Conservation (phyloP, 73 alveolate genomes). For the Urostyla sp. region DNA sequence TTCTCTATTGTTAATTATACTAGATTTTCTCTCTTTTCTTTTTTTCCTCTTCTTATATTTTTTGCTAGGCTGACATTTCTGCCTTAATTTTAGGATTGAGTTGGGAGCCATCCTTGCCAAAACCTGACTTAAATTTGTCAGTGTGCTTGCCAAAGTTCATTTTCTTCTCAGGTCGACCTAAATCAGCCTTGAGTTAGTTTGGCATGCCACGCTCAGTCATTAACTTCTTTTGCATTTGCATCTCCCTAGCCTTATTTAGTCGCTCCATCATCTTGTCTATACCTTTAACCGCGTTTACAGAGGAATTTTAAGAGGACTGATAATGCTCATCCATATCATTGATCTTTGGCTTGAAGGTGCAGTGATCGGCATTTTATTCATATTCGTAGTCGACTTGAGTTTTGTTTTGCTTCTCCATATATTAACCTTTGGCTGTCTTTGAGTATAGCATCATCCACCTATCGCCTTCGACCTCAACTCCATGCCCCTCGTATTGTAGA, state of each 20-base stretch:
- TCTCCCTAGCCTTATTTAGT: conserved; percentile 32
- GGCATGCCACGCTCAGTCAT: conserved; percentile 62
- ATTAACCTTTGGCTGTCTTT: conserved; percentile 39
- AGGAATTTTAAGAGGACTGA: neutral
- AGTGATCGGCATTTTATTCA: conserved; percentile 16
- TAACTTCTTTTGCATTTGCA: neutral
- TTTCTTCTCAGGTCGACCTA: conserved; percentile 34
- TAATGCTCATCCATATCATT: neutral
- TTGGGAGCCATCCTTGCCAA: conserved; percentile 35
- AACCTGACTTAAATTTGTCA: conserved; percentile 50
- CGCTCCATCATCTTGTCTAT: conserved; percentile 44
- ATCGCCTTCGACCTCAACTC: too few species aligned
- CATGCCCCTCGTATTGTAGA: conserved; percentile 19
- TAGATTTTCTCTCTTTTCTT: neutral
- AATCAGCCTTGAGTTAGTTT: neutral
- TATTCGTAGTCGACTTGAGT: conserved; percentile 28
- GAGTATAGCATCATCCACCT: conserved; percentile 45
- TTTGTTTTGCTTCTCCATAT: conserved; percentile 16
- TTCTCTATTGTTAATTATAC: neutral
- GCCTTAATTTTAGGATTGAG: neutral
- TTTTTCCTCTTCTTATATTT: neutral
- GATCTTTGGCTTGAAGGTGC: conserved; percentile 57
- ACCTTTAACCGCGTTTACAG: conserved; percentile 6
- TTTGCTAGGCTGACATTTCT: neutral
- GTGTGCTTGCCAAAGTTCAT: conserved; percentile 20